Conservation (phyloP, 352 stramenopile species). For the Phytophthora hybrid region DNA sequence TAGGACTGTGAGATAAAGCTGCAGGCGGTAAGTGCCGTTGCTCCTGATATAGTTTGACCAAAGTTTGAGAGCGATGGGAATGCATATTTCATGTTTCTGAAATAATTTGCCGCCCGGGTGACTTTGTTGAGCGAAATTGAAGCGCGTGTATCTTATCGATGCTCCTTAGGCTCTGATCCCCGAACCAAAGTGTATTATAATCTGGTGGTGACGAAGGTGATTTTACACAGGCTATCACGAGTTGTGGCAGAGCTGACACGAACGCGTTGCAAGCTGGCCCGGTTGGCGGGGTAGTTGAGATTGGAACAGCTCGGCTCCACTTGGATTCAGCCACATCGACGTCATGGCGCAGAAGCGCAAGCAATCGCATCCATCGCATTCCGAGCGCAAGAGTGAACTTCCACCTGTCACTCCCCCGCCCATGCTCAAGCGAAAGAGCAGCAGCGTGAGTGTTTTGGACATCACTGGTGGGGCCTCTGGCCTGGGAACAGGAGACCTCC, state of each 20-base stretch:
- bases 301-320: constrained; percentile 2
- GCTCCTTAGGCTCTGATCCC: constrained; percentile 39
- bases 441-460: constrained; percentile 60
- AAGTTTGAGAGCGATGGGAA: constrained; percentile 21
- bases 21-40: constrained; percentile 4
- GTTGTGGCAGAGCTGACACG: constrained; percentile 23
- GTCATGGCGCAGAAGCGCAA: constrained; percentile 31
- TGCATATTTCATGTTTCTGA: constrained; percentile 28
- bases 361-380: neutral
- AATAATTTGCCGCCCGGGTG: neutral
- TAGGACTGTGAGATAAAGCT: constrained; percentile 29
- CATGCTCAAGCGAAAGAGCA: constrained; percentile 66
- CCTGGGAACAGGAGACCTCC: constrained; percentile 25
- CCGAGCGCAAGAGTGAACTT: constrained; percentile 21
- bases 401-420: constrained; percentile 24
- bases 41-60: constrained; percentile 16
- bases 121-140: constrained; percentile 1
- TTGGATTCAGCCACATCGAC: constrained; percentile 7
- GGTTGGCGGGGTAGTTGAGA: constrained; percentile 5
- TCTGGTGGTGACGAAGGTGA: constrained; percentile 10
- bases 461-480: constrained; percentile 2
- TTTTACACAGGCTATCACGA: neutral
- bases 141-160: constrained; percentile 19
- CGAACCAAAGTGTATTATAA: constrained; percentile 15
- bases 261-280: constrained; percentile 15